These are phyloP conservation scores for Backusella macrospora DNA, from an alignment of 192 early-diverging fungal species.

Conservation along the genomic window DNA sequence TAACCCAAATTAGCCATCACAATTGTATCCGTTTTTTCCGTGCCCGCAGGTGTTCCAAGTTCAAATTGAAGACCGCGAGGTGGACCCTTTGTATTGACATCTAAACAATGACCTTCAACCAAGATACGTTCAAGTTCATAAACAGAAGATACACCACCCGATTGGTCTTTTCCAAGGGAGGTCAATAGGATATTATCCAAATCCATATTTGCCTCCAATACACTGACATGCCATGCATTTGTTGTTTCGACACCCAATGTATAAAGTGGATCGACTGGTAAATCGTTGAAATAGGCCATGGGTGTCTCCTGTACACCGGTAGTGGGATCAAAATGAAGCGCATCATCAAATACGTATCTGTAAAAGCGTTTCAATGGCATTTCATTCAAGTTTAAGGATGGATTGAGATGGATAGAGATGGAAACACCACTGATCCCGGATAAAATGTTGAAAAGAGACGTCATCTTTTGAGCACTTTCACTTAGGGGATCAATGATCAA, in stretches of 20 bases:
- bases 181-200: slow-evolving; percentile 89
- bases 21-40: slow-evolving; percentile 84
- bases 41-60: slow-evolving; percentile 68
- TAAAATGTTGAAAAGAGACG: slow-evolving; percentile 70
- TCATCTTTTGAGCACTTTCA: slow-evolving; percentile 78
- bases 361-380: slow-evolving; percentile 89
- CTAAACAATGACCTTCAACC: slow-evolving; percentile 88
- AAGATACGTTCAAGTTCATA: slow-evolving; percentile 86
- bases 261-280: slow-evolving; percentile 81
- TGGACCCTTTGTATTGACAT: slow-evolving; percentile 66
- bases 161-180: slow-evolving; percentile 33
- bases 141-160: slow-evolving; percentile 65
- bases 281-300: slow-evolving; percentile 66
- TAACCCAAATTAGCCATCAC: slow-evolving; percentile 99
- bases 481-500: slow-evolving; percentile 81
- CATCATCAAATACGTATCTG: slow-evolving; percentile 74
- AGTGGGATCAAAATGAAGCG: slow-evolving; percentile 63
- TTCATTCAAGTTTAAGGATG: slow-evolving; percentile 53
- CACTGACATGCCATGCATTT: slow-evolving; percentile 87
- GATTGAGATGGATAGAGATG: slow-evolving; percentile 73
- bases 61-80: slow-evolving; percentile 91
- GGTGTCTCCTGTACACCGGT: slow-evolving; percentile 36
- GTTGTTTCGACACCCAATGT: slow-evolving; percentile 91
- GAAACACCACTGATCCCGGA: slow-evolving; percentile 63
- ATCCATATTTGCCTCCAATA: slow-evolving; percentile 80